Percentiles rank a stretch among this genome's conserved stretches.
Evolutionary conservation across 331 rosid species (phyloP).

Genomic region (Stylosanthes scabra): DNA sequence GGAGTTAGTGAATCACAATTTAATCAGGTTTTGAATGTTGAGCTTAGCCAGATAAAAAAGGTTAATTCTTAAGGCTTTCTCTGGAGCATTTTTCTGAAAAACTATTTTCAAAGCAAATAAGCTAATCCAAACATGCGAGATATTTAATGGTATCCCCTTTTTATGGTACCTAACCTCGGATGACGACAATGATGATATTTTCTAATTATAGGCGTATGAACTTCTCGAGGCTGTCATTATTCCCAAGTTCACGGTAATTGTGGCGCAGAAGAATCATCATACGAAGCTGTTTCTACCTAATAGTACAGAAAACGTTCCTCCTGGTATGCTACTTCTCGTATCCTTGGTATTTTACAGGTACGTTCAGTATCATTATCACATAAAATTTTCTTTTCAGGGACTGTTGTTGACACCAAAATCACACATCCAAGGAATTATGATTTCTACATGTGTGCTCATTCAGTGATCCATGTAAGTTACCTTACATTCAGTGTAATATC

Average conservation of each 20-base stretch:
- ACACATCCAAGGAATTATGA: constrained; percentile 84
- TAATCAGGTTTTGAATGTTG: constrained; percentile 81
- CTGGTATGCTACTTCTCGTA: constrained; percentile 61
- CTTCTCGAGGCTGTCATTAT: constrained; percentile 72
- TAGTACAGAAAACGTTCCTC: constrained; percentile 77
- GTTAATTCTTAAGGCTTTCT: constrained; percentile 55
- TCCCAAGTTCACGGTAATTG: constrained; percentile 84
- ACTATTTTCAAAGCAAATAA: constrained; percentile 14
- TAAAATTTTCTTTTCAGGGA: constrained; percentile 63
- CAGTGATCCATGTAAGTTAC: constrained; percentile 73
- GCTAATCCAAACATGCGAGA: background rate
- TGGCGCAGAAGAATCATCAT: constrained; percentile 93
- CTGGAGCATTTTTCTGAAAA: constrained; percentile 9
- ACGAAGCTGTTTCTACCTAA: constrained; percentile 70
- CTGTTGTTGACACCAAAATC: constrained; percentile 82
- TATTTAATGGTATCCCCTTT: background rate
- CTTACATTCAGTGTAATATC: constrained; percentile 9
- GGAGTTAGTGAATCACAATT: constrained; percentile 95
- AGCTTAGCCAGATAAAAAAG: constrained; percentile 88
- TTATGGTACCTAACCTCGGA: constrained; percentile 14
- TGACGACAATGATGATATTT: constrained; percentile 27
- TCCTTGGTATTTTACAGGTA: constrained; percentile 10
- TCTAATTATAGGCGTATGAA: constrained; percentile 75
- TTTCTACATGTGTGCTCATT: constrained; percentile 90
- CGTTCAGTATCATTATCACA: constrained; percentile 1